These are phyloP conservation scores for Eudorina sp. DNA, from an alignment of 139 green algal species.

Conservation along the genomic window DNA sequence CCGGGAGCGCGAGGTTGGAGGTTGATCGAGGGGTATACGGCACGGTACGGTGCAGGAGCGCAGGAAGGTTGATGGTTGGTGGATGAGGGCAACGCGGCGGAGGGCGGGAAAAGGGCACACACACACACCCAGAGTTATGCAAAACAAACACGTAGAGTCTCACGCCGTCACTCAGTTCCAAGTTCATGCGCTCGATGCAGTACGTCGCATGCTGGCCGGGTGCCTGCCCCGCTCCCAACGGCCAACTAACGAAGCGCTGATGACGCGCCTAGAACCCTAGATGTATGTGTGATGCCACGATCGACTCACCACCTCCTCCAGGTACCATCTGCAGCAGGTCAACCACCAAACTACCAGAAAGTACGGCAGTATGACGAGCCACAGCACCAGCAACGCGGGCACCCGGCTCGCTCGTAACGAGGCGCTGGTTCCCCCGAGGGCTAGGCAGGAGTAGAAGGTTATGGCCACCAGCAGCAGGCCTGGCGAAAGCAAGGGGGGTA, in stretches of 20 bases:
- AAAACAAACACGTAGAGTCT: neutral
- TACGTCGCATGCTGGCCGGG: neutral
- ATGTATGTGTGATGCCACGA: neutral
- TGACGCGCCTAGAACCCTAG: too few species aligned
- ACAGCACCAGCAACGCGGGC: conserved; percentile 32
- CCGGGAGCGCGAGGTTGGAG: too few species aligned
- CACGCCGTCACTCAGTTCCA: neutral
- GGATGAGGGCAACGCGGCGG: too few species aligned
- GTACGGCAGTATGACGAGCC: conserved; percentile 37
- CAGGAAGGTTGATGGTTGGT: too few species aligned
- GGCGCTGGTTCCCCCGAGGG: neutral
- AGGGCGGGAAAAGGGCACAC: too few species aligned
- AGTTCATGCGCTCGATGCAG: neutral
- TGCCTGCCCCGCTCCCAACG: neutral
- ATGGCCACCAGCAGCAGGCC: conserved; percentile 50
- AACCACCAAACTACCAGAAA: conserved; percentile 46
- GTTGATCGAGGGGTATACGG: too few species aligned
- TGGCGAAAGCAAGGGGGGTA: neutral
- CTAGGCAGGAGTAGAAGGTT: conserved; percentile 44
- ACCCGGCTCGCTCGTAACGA: neutral
- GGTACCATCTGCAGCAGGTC: conserved; percentile 39
- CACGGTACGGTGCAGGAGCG: too few species aligned
- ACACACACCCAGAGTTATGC: neutral
- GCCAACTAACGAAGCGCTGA: too few species aligned
- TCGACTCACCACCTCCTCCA: conserved; percentile 23